Conservation (phyloP, 495 filamentous ascomycete genomes). For the Letharia columbiana region DNA sequence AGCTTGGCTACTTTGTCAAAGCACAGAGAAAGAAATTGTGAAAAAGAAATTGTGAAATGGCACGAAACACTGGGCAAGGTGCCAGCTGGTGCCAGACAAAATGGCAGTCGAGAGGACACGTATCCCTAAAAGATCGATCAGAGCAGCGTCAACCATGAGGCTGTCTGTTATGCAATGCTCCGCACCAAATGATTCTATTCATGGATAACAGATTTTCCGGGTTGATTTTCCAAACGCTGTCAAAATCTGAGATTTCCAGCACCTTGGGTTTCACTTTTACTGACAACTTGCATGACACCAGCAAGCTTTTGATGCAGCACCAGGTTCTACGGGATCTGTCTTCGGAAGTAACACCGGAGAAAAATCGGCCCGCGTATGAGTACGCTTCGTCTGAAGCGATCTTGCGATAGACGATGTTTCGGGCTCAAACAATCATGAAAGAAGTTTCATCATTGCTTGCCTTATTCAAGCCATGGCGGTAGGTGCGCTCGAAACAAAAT, state of each 20-base stretch:
- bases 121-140: too few relatives aligned
- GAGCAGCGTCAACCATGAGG: neutral
- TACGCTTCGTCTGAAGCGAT: neutral
- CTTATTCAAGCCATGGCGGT: neutral
- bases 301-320: neutral
- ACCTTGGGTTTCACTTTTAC: too few relatives aligned
- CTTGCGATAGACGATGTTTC: neutral
- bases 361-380: neutral
- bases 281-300: neutral
- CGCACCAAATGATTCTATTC: neutral
- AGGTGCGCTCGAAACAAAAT: too few relatives aligned
- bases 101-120: neutral
- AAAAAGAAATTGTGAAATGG: neutral
- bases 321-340: neutral
- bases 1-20: conserved; percentile 4
- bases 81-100: too few relatives aligned
- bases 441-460: neutral
- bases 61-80: neutral
- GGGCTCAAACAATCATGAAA: neutral
- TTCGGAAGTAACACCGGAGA: neutral
- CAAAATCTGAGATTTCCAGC: too few relatives aligned
- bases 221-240: too few relatives aligned
- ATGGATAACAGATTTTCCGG: neutral
- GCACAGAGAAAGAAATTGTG: neutral
- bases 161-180: neutral